Base-by-base conservation (phyloP, 257 asterid species). In the Lithospermum erythrorhizon region DNA sequence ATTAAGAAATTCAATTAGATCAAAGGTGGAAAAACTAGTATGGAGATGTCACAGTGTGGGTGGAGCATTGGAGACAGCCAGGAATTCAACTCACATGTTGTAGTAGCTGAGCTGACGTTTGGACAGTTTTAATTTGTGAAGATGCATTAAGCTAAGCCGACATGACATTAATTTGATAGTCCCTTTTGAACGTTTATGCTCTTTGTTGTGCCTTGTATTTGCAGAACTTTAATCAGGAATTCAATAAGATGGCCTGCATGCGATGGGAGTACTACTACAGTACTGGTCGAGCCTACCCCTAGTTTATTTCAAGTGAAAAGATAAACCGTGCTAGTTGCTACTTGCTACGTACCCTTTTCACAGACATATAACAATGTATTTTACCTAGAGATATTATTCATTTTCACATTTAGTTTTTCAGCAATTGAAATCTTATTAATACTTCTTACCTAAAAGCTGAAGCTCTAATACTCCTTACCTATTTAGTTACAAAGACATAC, bases 21-120 rank as follows among this genome's bases (percentile, higher is more conserved):
- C n/a, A n/a, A n/a, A n/a, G n/a, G n/a, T n/a, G 22, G 3, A 59
- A 13, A 13, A 61, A 35, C 61, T 55, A 61, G 35, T 65, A 54
- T 53, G 21, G 61, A 53, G 52, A 30, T 72, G 79, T 78, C 81
- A 72, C 78, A 72, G 19, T 54, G 57, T 48, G 78, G 80, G 69
- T 61, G 72, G 61, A 57, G 63, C 70, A 60, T 29, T 27, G 80
- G 76, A 68, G 76, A 75, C 78, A 69, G 72, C 54, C 66, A 67
- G 68, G 74, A 65, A 60, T 66, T 65, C 51, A 29, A 30, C 63
- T 64, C 81, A 72, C 81, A 64, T 75, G 58, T n/a, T 20, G 19
- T 15, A 24, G n/a, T 14, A 54, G 15, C 11, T 54, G 8, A 17
- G 27, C 58, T 54, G 24, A 24, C 24, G 15, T 19, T 54, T 19